Evolutionary conservation across 108 stramenopile species (phyloP).

Genomic region (Chaetoceros muelleri): DNA sequence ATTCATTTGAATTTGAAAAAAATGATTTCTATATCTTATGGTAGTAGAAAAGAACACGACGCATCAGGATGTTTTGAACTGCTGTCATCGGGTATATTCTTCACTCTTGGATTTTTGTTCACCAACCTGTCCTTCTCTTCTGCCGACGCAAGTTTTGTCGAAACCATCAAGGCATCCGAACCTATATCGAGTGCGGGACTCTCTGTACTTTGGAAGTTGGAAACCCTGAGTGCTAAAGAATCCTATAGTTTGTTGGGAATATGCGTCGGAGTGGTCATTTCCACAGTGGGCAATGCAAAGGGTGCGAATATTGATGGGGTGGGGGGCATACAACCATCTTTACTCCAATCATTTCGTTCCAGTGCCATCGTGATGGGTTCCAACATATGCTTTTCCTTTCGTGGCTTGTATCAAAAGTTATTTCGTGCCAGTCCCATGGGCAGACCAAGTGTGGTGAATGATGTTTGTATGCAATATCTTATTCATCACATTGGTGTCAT

Average conservation of each 20-base stretch:
- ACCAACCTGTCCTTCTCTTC: constrained; percentile 56
- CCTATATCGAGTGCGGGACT: constrained; percentile 63
- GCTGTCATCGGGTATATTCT: constrained; percentile 39
- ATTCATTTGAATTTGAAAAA: neutral
- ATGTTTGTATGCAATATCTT: constrained; percentile 63
- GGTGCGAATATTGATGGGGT: neutral
- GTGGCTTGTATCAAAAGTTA: constrained; percentile 74
- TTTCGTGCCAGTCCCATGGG: constrained; percentile 51
- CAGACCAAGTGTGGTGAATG: constrained; percentile 28
- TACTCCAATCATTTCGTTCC: constrained; percentile 15
- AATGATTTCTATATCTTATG: neutral
- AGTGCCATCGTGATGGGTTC: constrained; percentile 52
- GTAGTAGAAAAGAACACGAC: neutral
- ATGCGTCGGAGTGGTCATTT: constrained; percentile 52
- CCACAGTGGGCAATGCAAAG: constrained; percentile 37
- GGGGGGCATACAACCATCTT: neutral
- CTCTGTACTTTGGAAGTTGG: constrained; percentile 59
- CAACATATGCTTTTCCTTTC: constrained; percentile 78
- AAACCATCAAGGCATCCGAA: constrained; percentile 82
- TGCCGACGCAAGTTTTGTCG: constrained; percentile 65
- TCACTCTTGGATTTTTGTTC: constrained; percentile 51
- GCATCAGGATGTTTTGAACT: constrained; percentile 2
- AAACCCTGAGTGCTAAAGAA: constrained; percentile 38
- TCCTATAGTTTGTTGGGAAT: constrained; percentile 36
- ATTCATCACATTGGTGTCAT: constrained; percentile 72